Base-by-base conservation (phyloP, 2,329 filamentous ascomycete genomes). In the Monosporascus cannonballus region DNA sequence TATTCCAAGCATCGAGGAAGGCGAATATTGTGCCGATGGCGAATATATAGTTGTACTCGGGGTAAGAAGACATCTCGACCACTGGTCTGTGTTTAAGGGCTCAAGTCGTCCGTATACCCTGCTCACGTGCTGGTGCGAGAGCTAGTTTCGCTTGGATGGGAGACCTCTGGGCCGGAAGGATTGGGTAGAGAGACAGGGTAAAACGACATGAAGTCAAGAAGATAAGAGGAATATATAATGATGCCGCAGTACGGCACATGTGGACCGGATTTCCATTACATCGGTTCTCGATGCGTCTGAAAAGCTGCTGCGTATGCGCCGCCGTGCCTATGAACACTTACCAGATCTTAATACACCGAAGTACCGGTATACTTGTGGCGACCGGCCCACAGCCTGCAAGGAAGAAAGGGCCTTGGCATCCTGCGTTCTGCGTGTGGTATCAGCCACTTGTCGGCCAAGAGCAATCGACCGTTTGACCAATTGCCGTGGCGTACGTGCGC, bases 1-100 rank as follows among this genome's bases (percentile, higher is more conserved):
- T 85, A 64, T 85, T 86, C 79, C 80, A 86, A 50, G 82, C 82
- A 65, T 86, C 83, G 41, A 86, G 77, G 64, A 83, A 80, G 54
- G 83, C 81, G 67, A 86, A 86, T 54, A 86, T 76, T 51, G 79
- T 81, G 69, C 79, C 82, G 51, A 86, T 77, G 60, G 80, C 83
- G 58, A 86, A 81, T 56, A 86, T 73, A 64, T 85, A 86, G 67
- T 83, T 77, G 56, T 77, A 85, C 61, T 86, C 75, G 53, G 73
- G 70, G 50, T 82, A 67, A 51, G 54, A 67, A 51, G 54, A 49
- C 59, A 64, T 64, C 52, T 51, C 57, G 51, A 34, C 39, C 30
- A 34, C n/a, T 37, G 27, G 14, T 42, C 27, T 44, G 20, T 9
- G 17, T 44, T 8, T 39, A 20, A 44, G 20, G 20, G 17, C 20